Base-by-base conservation (phyloP, 768 basidiomycete genomes). In the Suillus paluster region DNA sequence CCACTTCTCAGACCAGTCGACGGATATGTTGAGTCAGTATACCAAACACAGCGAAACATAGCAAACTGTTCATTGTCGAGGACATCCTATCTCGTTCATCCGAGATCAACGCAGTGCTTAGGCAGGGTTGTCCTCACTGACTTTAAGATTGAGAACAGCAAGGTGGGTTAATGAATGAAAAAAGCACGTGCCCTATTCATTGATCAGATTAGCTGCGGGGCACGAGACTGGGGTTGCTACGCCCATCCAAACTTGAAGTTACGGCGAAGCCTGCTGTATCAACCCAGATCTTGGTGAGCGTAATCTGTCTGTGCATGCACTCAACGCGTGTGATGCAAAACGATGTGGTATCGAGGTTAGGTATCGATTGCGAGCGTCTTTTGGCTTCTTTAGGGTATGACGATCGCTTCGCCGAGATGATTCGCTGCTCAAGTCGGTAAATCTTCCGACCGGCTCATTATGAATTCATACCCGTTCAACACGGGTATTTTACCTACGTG, bases 121-220 rank as follows among this genome's bases (percentile, higher is more conserved):
- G 30, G 6, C 30, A 30, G 6, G 30, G 30, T 6, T 3, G 30
- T 30, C 30, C 30, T 30, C 30, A 30, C 30, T 30, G 30, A 30
- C 6, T n/a, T n/a, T n/a, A n/a, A n/a, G n/a, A 30, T 30, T 30
- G 6, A 30, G 53, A 23, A 23, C 53, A 36, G 53, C 53, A 55
- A 38, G 53, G 53, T 55, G 53, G 53, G 36, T 55, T 52, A 19
- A 38, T 38, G 53, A 55, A 55, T 38, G 5, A 25, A 36, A 36
- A 15, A 34, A 5, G 36, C 14, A 2, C n/a, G n/a, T 21, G 36
- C 14, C 6, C 15, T 23, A 17, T 15, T 17, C 14, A 38, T 1
- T 6, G 9, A 17, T 17, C 15, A 23, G 34, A 54, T 9, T 36
- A 23, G 5, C 34, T 36, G 14, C 34, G 15, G 2, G 36, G 10